Percentiles rank a stretch among this genome's conserved stretches.
phyloP scores from a whole-genome alignment of 2,329 filamentous ascomycete species.

The Penicillium janthinellum region DNA sequence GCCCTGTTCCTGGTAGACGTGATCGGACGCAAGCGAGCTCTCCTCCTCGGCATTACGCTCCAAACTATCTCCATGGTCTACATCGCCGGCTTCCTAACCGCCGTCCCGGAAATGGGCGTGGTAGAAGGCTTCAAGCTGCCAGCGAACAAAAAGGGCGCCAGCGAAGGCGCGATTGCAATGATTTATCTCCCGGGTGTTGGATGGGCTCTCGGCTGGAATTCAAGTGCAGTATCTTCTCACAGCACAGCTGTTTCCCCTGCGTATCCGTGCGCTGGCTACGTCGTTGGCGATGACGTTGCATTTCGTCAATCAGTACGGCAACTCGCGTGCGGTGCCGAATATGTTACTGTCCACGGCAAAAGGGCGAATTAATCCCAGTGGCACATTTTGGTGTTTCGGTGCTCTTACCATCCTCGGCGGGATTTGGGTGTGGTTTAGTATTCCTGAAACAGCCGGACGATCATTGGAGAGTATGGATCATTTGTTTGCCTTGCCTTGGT shows the following conservation, averaged over 20 bases:
- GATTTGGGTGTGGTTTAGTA: constrained; percentile 69
- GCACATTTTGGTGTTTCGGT: constrained; percentile 77
- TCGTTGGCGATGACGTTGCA: constrained; percentile 76
- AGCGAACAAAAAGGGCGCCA: constrained; percentile 55
- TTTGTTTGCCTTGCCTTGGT: constrained; percentile 73
- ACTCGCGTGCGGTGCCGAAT: constrained; percentile 71
- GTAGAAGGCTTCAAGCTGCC: constrained; percentile 54
- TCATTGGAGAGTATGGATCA: constrained; percentile 64
- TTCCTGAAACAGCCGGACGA: constrained; percentile 66
- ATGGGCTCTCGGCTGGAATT: constrained; percentile 74
- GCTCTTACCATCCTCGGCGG: constrained; percentile 69
- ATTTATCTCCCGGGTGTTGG: constrained; percentile 70
- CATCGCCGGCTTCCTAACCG: constrained; percentile 62
- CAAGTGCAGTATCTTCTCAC: constrained; percentile 76
- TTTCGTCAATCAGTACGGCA: constrained; percentile 78
- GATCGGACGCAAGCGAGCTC: constrained; percentile 45
- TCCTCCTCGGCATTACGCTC: constrained; percentile 62
- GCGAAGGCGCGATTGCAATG: constrained; percentile 68
- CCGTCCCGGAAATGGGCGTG: constrained; percentile 58
- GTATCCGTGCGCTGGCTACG: constrained; percentile 70
- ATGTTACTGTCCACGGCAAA: constrained; percentile 61
- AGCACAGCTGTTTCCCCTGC: constrained; percentile 74
- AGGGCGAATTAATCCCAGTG: constrained; percentile 55
- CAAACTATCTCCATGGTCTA: constrained; percentile 67
- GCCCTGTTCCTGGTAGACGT: too few species aligned